Conservation (phyloP, 148 eudicot species). For the Fagopyrum esculentum region DNA sequence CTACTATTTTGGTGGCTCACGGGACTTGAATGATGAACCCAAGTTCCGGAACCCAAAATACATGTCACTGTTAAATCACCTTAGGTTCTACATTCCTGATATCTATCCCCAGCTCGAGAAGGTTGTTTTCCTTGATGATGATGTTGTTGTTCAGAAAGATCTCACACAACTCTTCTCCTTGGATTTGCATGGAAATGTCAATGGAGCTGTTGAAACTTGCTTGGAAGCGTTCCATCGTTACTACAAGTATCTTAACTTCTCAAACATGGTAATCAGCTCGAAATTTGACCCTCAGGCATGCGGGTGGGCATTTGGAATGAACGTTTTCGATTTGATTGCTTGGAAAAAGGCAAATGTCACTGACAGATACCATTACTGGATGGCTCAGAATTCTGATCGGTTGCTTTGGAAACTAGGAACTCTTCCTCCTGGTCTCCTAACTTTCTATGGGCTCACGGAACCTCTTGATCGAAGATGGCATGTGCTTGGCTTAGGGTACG, state of each 20-base stretch:
- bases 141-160: slow-evolving; percentile 18
- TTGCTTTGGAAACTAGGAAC: slow-evolving; percentile 17
- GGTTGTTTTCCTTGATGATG: slow-evolving; percentile 18
- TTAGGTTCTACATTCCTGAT: slow-evolving; percentile 17
- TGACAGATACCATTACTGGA: slow-evolving; percentile 15
- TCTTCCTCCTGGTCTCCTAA: slow-evolving; percentile 18
- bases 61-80: slow-evolving; percentile 16
- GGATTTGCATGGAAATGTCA: slow-evolving; percentile 18
- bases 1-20: slow-evolving; percentile 22
- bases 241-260: slow-evolving; percentile 18
- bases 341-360: slow-evolving; percentile 17
- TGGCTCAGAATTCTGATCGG: slow-evolving; percentile 10
- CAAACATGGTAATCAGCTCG: slow-evolving; percentile 14
- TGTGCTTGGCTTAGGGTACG: slow-evolving; percentile 18
- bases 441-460: slow-evolving; percentile 19
- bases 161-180: slow-evolving; percentile 17
- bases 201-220: slow-evolving; percentile 20
- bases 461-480: slow-evolving; percentile 22
- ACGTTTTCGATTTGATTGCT: slow-evolving; percentile 17
- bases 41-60: slow-evolving; percentile 28
- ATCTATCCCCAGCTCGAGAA: slow-evolving; percentile 19
- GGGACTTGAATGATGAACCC: slow-evolving; percentile 11
- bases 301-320: slow-evolving; percentile 21
- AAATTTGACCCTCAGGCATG: slow-evolving; percentile 20
- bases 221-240: slow-evolving; percentile 15